A percentile compares a stretch with the other conserved stretches of the same genome.
These are phyloP conservation scores for Leccinum arenicola DNA, from an alignment of 768 basidiomycete species.

Conservation along the genomic window DNA sequence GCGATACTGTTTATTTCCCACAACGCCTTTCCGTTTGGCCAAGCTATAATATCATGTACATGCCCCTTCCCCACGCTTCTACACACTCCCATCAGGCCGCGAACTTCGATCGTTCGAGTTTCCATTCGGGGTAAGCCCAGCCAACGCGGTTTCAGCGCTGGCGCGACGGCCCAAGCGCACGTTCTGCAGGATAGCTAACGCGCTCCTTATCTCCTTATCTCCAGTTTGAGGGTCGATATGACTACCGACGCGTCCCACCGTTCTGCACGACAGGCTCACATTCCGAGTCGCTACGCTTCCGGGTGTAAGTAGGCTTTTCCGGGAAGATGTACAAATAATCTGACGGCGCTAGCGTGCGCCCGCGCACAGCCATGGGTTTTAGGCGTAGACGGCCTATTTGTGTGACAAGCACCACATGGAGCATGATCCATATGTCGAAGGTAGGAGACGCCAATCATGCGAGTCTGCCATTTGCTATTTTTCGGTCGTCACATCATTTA, in stretches of 20 bases:
- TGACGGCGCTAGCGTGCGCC: neutral
- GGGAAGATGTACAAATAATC: neutral
- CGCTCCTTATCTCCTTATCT: neutral
- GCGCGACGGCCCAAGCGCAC: slow-evolving; percentile 3
- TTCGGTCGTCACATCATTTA: neutral
- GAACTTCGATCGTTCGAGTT: slow-evolving; percentile 14
- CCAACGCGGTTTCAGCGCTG: neutral
- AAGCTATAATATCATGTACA: neutral
- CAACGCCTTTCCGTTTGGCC: neutral
- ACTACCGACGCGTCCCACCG: neutral
- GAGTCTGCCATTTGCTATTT: neutral
- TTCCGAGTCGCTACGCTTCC: neutral
- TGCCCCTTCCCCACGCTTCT: slow-evolving; percentile 20
- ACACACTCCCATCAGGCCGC: slow-evolving; percentile 2
- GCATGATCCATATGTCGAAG: neutral
- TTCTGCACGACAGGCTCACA: neutral
- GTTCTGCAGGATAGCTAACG: slow-evolving; percentile 3
- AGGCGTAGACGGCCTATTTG: neutral
- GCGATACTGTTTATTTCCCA: neutral
- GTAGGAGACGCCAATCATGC: neutral
- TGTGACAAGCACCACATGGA: neutral
- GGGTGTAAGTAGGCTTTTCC: neutral
- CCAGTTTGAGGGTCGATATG: neutral
- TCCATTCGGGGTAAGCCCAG: slow-evolving; percentile 4
- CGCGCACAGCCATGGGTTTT: neutral